A percentile compares a stretch with the other conserved stretches of the same genome.
Conservation (phyloP, 1,284 basidiomycete species). For the Boletus chippewaensis region DNA sequence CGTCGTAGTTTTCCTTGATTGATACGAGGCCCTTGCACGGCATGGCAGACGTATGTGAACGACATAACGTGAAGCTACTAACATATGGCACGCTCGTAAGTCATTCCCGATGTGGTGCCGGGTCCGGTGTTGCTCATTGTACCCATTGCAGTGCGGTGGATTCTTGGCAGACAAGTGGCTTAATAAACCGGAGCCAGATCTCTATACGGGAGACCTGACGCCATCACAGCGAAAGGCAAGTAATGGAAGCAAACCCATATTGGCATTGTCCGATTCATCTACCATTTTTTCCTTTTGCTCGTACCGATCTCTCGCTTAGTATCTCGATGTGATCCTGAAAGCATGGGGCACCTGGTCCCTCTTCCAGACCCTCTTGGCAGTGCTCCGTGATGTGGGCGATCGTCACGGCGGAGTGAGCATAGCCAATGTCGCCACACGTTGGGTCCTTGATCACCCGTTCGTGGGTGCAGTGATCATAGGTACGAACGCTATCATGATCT, state of each 20-base stretch:
- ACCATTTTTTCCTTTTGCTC: not conserved
- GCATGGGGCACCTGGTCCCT: conserved; percentile 74
- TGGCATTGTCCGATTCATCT: not conserved
- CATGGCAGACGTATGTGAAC: conserved; percentile 70
- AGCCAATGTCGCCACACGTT: conserved; percentile 71
- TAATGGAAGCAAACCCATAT: not conserved
- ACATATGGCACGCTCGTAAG: conserved; percentile 76
- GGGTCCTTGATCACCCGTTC: conserved; percentile 73
- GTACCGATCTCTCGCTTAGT: conserved; percentile 39
- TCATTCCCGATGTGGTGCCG: not conserved
- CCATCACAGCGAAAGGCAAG: conserved; percentile 76
- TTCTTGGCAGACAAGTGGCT: conserved; percentile 77
- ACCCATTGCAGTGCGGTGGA: conserved; percentile 59
- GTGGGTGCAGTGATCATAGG: conserved; percentile 77
- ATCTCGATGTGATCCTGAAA: conserved; percentile 72
- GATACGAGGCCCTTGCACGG: conserved; percentile 70
- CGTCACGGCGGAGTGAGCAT: conserved; percentile 62
- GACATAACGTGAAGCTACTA: conserved; percentile 65
- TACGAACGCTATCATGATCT: conserved; percentile 29
- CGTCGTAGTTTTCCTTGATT: conserved; percentile 67
- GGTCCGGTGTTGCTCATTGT: conserved; percentile 6
- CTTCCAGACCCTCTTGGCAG: conserved; percentile 59
- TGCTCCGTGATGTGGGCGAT: conserved; percentile 59
- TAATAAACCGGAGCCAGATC: conserved; percentile 58
- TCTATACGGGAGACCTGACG: conserved; percentile 54